Base-by-base conservation (phyloP, 2,329 filamentous ascomycete species). In the Fusarium solani-melongenae region DNA sequence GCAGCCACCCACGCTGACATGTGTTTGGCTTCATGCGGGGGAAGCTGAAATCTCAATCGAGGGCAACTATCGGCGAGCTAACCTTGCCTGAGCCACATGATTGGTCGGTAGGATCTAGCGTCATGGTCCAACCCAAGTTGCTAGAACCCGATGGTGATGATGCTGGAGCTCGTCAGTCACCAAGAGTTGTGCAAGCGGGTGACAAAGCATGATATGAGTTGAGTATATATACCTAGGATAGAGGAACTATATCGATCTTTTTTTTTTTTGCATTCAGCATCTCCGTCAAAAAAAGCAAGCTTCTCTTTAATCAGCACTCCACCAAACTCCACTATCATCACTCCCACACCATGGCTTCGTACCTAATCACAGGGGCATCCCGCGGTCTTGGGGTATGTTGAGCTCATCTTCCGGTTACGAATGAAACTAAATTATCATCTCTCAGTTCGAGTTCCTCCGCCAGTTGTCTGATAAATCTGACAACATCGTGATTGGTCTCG, bases 401-500 rank as follows among this genome's bases (percentile, higher is more conserved):
- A 5, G 0, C 0, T 1, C 5, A 22, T 20, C 66, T 4, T 1
- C 12, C 24, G 6, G 14, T 14, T 5, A 12, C 4, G 8, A 36
- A 1, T 8, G 8, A 1, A 11, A 22, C 9, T 14, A 7, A 41
- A 6, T 29, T n/a, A 53, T 7, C 1, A 57, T 15, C 5, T 2
- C 1, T 0, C 27, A 79, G 77, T 76, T 75, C 2, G 76, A 78
- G 31, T 85, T 88, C 70, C 65, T 88, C 36, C 76, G 75, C 17
- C 81, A 85, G 29, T 77, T 88, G 24, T 87, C 86, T 6, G 76
- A 76, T 22, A 77, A 86, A 61, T 74, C 84, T 0, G 67, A 74
- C 17, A 85, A 85, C 69, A 79, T 76, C 0, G 78, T 87, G 46
- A 75, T 87, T 59, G 86, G 85, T 1, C 81, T 88, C 5, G 83